Base-by-base conservation (phyloP, 2,329 filamentous ascomycete genomes). In the Pseudogymnoascus sp. region DNA sequence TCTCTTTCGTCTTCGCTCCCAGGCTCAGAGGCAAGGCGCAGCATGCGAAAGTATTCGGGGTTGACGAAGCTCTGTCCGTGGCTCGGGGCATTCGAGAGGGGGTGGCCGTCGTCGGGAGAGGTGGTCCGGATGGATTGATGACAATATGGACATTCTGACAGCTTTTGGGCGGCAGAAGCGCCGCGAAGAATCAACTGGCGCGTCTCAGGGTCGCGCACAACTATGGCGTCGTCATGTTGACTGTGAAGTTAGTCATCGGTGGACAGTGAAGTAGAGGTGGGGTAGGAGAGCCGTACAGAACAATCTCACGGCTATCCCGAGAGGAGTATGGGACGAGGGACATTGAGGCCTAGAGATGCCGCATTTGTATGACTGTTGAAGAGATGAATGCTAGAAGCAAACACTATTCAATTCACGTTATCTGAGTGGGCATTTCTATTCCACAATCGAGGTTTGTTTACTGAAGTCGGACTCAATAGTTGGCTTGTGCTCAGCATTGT, bases 1-100 rank as follows among this genome's bases (percentile, higher is more conserved):
- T 71, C 71, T 66, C 73, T 60, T 5, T 69, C 78, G 72, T 75
- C 80, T 74, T 74, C 72, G 68, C 76, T 68, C 63, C 75, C 67
- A 73, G 78, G 75, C 70, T 80, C 74, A 75, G 86, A 55, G 70
- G 77, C 62, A 80, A 80, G 60, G 78, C 84, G 89, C 41, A 99
- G 86, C 89, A 97, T 92, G 70, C 91, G 91, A 75, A 99, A 99
- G 79, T 99, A 99, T 60, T 92, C 86, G 2, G 92, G 92, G 70
- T 92, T 88, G 68, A 97, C 89, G 72, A 92, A 97, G 62, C 87
- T 83, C 58, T 88, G 82, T 67, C 74, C 67, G 66, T 35, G 74
- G 35, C 77, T 76, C 60, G 75, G 69, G 42, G 70, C 74, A 61
- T 82, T 82, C 71, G 78, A 84, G 65, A 45, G 71, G 67, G 36